phyloP scores from a whole-genome alignment of 306 rosid genomes.

The Sphenostylis stenocarpa region DNA sequence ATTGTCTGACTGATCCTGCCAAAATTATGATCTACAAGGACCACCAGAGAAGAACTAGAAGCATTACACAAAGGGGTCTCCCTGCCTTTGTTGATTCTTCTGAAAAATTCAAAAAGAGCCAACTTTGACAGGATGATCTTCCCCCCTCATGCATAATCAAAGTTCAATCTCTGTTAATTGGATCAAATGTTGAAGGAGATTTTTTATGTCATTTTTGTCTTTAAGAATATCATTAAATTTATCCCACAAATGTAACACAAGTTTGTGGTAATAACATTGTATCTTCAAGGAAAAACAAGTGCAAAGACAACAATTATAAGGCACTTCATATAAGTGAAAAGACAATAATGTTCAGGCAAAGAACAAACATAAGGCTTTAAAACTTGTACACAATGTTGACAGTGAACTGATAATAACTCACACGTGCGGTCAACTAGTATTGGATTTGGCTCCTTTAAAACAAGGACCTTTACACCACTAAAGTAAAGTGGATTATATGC shows the following conservation, averaged over 20 bases:
- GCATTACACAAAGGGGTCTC: not conserved
- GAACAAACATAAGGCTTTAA: not conserved
- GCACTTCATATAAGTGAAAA: not conserved
- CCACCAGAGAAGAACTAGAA: not conserved
- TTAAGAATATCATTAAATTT: not conserved
- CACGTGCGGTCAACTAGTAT: not conserved
- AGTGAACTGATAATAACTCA: not conserved
- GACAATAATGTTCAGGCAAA: not conserved
- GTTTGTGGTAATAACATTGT: not conserved
- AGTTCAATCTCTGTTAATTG: slow-evolving; percentile 6
- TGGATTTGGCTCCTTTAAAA: not conserved
- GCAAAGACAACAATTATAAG: not conserved
- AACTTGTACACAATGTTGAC: not conserved
- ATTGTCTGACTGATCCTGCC: not conserved
- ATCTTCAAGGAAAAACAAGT: not conserved
- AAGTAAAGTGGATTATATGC: not conserved
- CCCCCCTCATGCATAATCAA: slow-evolving; percentile 10
- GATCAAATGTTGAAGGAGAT: not conserved
- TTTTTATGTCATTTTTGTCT: not conserved
- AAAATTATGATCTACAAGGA: slow-evolving; percentile 17
- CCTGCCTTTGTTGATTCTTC: not conserved
- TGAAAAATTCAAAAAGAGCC: not conserved
- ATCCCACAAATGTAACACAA: slow-evolving; percentile 2
- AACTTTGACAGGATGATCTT: not conserved
- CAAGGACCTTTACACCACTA: not conserved